Conservation (phyloP, 805 yeast species). For the Debaryomyces hansenii region DNA sequence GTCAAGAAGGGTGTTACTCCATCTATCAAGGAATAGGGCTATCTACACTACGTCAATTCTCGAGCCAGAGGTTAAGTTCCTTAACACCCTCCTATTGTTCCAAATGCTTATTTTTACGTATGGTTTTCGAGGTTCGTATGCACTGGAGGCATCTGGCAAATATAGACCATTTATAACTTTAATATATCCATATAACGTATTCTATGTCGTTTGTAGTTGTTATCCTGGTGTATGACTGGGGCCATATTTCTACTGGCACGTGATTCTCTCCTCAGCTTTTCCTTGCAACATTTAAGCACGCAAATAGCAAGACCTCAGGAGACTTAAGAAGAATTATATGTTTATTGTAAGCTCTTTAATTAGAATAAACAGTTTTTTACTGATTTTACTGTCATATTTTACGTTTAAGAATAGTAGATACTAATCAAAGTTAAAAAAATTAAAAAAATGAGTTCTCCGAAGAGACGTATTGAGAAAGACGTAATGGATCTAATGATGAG, state of each 20-base stretch:
- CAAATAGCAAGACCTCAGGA: conserved; percentile 3
- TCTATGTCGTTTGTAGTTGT: no score
- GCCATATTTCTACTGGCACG: neutral
- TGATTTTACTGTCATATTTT: no score
- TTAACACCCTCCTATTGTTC: no score
- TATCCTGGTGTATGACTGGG: no score
- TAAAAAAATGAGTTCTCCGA: conserved; percentile 53
- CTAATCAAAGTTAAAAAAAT: neutral
- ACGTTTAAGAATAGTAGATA: neutral
- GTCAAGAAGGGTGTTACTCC: conserved; percentile 18
- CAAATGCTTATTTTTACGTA: no score
- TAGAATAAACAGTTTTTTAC: neutral
- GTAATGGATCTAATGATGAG: conserved; percentile 97
- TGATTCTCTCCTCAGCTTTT: neutral
- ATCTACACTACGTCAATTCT: neutral
- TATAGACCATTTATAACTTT: no score
- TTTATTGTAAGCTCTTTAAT: no score
- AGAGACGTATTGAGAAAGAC: conserved; percentile 86
- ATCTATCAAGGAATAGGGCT: conserved; percentile 2
- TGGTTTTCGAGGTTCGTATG: no score
- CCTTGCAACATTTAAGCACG: conserved; percentile 4
- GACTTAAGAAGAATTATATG: neutral
- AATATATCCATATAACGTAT: no score
- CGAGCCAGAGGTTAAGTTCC: no score
- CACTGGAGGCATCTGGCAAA: no score